Percentiles rank a stretch among this genome's conserved stretches.
Evolutionary conservation across 371 early-diverging fungal genomes (phyloP).

Genomic region (Umbelopsis sp.): DNA sequence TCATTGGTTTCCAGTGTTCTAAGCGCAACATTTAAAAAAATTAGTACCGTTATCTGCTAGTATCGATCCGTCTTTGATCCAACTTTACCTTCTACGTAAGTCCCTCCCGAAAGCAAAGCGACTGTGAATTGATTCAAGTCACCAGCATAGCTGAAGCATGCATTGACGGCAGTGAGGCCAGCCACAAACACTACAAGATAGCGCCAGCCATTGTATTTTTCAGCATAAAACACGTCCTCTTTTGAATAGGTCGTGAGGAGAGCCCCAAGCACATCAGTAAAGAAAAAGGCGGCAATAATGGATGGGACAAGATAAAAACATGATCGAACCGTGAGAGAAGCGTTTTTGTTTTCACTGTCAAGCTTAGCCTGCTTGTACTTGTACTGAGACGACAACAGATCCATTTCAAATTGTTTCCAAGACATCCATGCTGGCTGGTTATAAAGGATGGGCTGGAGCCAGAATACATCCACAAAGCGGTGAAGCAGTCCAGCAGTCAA

Average conservation of each 20-base stretch:
- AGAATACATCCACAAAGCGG: neutral
- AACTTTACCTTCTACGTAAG: neutral
- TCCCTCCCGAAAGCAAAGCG: neutral
- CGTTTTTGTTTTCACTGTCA: neutral
- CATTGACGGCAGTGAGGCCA: neutral
- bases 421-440: constrained; percentile 2
- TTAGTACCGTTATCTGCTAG: neutral
- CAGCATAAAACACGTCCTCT: constrained; percentile 5
- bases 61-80: neutral
- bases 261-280: constrained; percentile 1
- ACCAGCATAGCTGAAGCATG: neutral
- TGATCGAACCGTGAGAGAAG: neutral
- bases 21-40: neutral
- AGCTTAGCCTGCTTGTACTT: constrained; percentile 14
- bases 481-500: neutral
- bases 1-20: constrained; percentile 46
- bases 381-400: neutral
- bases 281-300: neutral
- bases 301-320: neutral
- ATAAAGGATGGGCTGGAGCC: neutral
- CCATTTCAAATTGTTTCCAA: neutral
- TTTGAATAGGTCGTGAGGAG: neutral
- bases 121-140: neutral
- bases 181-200: neutral
- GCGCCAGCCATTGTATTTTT: neutral